Evolutionary conservation across 768 basidiomycete species (phyloP), one percentile per base, ranked within the genome.

Genomic region (Podaxis sp.): DNA sequence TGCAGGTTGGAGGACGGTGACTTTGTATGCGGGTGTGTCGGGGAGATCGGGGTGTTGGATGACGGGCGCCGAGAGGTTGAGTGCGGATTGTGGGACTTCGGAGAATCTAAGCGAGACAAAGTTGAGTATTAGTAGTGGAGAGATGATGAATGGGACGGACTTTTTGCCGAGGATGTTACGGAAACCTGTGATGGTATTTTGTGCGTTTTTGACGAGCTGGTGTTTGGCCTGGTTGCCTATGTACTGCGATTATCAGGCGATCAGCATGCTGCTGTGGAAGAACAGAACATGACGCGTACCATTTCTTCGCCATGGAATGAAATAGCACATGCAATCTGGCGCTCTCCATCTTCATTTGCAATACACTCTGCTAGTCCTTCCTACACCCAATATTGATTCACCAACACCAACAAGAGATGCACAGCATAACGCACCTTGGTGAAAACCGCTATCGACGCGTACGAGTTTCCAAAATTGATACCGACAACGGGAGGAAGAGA

Each of bases 281-380:
- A 59, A 6, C 60, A 63, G 13, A 65, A 28, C 36, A 28, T 12
- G 24, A 81, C 90, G 68, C 90, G 68, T 71, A 94, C 95, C 73
- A 90, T 87, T 74, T 98, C 92, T 74, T 96, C 93, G 28, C 94
- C 95, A 44, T 87, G 86, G 74, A 96, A 99, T 0, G 95, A 86
- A 59, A 99, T 80, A 28, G 95, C 95, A 72, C 93, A 94, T 0
- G 95, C 95, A 70, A 99, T 99, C 78, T 99, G 96, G 36, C 97
- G 89, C 72, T 98, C 96, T 33, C 97, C 96, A 73, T 99, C 96
- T 73, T 99, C 96, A 73, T 98, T 99, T 4, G 96, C 97, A 64
- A 99, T 98, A 73, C 93, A 96, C 71, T 95, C 93, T 48, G 96
- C 89, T 33, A 91, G 80, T 12, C 93, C 93, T 76, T 97, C 95